Evolutionary conservation across 768 basidiomycete genomes (phyloP).

Genomic region (Lactarius quietus): DNA sequence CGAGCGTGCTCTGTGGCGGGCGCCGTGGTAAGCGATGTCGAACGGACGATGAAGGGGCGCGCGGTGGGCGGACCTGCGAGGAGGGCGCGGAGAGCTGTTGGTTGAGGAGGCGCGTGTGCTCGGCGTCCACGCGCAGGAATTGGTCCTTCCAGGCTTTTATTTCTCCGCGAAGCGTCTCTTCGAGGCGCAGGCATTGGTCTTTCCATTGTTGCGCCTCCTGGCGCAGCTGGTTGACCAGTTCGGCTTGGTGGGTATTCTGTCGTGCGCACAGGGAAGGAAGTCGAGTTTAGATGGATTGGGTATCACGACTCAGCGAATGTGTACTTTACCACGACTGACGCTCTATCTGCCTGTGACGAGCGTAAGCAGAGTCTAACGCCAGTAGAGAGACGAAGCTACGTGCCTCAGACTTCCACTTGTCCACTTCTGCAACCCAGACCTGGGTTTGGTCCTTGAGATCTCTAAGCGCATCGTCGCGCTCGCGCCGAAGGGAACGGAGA

Average conservation of each 20-base stretch:
- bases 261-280: not conserved
- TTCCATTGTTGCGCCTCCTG: conserved; percentile 71
- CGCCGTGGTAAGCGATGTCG: conserved; percentile 2
- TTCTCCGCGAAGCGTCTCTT: conserved; percentile 44
- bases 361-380: not conserved
- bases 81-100: conserved; percentile 39
- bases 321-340: conserved; percentile 3
- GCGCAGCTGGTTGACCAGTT: conserved; percentile 57
- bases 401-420: conserved; percentile 26
- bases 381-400: not conserved
- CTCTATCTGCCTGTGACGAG: conserved; percentile 15
- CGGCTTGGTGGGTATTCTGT: conserved; percentile 56
- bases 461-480: conserved; percentile 24
- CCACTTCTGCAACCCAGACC: conserved; percentile 16
- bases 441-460: conserved; percentile 20
- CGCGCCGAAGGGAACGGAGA: conserved; percentile 17
- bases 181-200: conserved; percentile 52
- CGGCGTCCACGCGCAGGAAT: conserved; percentile 71
- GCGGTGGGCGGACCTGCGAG: conserved; percentile 7
- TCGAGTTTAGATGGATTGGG: not conserved
- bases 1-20: conserved; percentile 24
- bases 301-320: not conserved
- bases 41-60: not conserved
- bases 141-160: conserved; percentile 78
- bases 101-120: conserved; percentile 54